Percentiles rank a stretch among this genome's conserved stretches.
Evolutionary conservation across 2,329 filamentous ascomycete genomes (phyloP).

Genomic region (Calonectria fujianensis): DNA sequence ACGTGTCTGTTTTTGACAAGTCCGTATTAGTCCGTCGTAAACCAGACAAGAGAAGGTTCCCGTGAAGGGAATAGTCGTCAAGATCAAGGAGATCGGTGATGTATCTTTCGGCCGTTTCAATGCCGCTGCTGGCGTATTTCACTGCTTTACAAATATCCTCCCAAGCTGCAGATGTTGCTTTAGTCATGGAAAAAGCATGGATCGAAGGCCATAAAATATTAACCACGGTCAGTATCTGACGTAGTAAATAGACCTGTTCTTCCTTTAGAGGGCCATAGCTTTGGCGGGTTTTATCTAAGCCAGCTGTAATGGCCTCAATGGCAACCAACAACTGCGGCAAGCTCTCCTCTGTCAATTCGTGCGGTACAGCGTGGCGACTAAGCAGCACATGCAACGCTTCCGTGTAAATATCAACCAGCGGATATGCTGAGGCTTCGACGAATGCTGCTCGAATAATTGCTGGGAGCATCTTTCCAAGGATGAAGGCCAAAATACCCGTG

Average conservation of each 20-base stretch:
- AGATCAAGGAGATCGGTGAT: constrained; percentile 46
- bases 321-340: constrained; percentile 59
- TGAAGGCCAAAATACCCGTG: constrained; percentile 65
- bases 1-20: constrained; percentile 46
- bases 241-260: constrained; percentile 55
- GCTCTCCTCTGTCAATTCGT: constrained; percentile 60
- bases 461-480: constrained; percentile 72
- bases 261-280: constrained; percentile 45
- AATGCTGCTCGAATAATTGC: constrained; percentile 67
- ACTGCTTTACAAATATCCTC: constrained; percentile 45
- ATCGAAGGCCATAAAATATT: constrained; percentile 59
- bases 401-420: constrained; percentile 71
- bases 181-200: constrained; percentile 45
- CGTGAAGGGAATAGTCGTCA: constrained; percentile 42
- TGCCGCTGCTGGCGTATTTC: constrained; percentile 42
- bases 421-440: constrained; percentile 62
- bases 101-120: constrained; percentile 46
- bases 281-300: constrained; percentile 54
- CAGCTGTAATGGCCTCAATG: constrained; percentile 56
- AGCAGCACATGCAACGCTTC: constrained; percentile 64
- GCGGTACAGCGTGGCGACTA: constrained; percentile 58
- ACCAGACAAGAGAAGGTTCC: constrained; percentile 50
- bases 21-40: constrained; percentile 34
- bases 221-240: constrained; percentile 54
- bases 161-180: constrained; percentile 44